phyloP scores from a whole-genome alignment of 129 eudicot species.

The Cynara cardunculus region DNA sequence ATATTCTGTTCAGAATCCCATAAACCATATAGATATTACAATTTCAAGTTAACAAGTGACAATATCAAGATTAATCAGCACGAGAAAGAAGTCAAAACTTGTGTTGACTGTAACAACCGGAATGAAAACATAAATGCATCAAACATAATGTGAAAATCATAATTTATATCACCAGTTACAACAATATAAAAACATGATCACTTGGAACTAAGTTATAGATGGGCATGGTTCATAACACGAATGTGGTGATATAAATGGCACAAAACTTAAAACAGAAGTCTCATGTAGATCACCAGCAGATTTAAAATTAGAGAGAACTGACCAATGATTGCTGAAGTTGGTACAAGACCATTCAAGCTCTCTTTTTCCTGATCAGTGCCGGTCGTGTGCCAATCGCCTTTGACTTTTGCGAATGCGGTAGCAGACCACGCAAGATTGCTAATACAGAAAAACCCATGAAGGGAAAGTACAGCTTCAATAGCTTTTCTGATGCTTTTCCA shows the following conservation, averaged over 20 bases:
- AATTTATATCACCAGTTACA: neutral
- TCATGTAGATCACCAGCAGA: neutral
- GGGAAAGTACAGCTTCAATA: slow-evolving; percentile 47
- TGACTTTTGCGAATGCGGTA: slow-evolving; percentile 33
- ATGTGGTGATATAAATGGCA: neutral
- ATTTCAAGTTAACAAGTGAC: neutral
- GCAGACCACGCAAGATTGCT: slow-evolving; percentile 64
- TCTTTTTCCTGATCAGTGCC: slow-evolving; percentile 44
- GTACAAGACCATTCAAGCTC: slow-evolving; percentile 35
- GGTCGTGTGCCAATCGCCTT: slow-evolving; percentile 34
- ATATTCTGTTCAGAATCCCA: neutral
- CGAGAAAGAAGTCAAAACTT: neutral
- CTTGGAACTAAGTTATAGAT: neutral
- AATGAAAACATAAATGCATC: neutral
- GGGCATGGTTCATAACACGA: neutral
- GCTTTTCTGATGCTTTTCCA: slow-evolving; percentile 54
- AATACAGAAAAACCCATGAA: slow-evolving; percentile 60
- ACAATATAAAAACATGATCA: too few relatives aligned
- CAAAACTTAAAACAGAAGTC: neutral
- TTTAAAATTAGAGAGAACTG: neutral
- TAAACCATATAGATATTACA: neutral
- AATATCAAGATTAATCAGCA: neutral
- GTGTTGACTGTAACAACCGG: neutral
- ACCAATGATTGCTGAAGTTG: neutral
- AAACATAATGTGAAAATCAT: neutral